These are phyloP conservation scores for Alternaria sp. DNA, from an alignment of 2,329 filamentous ascomycete species.

Conservation along the genomic window DNA sequence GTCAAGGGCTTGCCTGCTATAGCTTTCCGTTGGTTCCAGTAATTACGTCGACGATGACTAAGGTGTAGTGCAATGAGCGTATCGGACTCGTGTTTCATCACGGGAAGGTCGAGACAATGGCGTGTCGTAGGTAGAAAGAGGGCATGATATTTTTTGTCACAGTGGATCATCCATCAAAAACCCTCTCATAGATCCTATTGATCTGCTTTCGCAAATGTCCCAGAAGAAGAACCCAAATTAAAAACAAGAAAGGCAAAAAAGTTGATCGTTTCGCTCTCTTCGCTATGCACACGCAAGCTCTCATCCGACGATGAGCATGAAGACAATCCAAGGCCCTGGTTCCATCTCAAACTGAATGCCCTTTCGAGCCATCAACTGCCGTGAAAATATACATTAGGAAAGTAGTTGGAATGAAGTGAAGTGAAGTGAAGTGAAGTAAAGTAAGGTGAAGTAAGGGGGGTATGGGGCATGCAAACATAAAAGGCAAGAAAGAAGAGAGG, in stretches of 20 bases:
- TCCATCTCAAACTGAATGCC: background rate
- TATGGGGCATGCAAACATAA: constrained; percentile 21
- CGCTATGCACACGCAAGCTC: constrained; percentile 5
- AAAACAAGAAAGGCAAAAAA: constrained; percentile 6
- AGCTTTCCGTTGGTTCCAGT: background rate
- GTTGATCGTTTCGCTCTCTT: background rate
- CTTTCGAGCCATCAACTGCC: constrained; percentile 5
- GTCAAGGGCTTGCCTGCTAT: constrained; percentile 5
- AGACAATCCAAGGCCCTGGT: background rate
- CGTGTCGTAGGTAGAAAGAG: background rate
- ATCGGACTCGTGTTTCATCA: background rate
- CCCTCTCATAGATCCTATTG: constrained; percentile 2
- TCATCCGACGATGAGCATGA: background rate
- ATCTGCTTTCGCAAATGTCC: constrained; percentile 1
- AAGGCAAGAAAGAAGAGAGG: constrained; percentile 10
- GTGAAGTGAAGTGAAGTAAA: background rate
- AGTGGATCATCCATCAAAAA: background rate
- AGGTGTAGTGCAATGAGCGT: background rate
- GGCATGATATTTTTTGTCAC: constrained; percentile 7
- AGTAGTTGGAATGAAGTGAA: constrained; percentile 3
- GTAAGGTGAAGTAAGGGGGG: constrained; percentile 5
- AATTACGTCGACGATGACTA: background rate
- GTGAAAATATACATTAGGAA: constrained; percentile 23
- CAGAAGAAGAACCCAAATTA: background rate
- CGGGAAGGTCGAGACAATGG: background rate